Conservation (phyloP, 1,284 basidiomycete genomes). For the Macrocystidia cucumis region DNA sequence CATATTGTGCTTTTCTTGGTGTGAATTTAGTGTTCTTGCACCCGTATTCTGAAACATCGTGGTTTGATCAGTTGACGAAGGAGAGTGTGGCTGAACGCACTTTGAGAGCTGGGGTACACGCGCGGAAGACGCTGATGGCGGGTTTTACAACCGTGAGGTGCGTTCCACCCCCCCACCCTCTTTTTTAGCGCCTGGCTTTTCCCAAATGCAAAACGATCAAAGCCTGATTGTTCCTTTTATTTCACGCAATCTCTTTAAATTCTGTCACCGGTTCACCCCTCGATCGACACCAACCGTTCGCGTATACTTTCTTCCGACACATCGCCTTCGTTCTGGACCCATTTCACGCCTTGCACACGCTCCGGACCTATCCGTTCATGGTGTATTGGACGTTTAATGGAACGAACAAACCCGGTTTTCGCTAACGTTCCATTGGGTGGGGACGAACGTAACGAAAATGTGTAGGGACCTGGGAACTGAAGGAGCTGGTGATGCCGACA, state of each 20-base stretch:
- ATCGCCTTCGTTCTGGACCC: too few species aligned
- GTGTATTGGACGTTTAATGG: too few species aligned
- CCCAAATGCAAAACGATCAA: not conserved
- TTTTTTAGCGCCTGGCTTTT: not conserved
- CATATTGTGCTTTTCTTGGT: constrained; percentile 3
- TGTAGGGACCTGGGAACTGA: constrained; percentile 58
- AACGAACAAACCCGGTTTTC: too few species aligned
- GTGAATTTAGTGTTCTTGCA: constrained; percentile 48
- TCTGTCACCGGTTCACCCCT: too few species aligned
- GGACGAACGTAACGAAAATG: constrained; percentile 1
- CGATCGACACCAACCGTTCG: too few species aligned
- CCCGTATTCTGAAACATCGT: constrained; percentile 50
- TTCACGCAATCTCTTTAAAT: too few species aligned
- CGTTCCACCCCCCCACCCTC: constrained; percentile 9
- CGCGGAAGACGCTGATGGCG: constrained; percentile 49
- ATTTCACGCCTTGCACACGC: too few species aligned
- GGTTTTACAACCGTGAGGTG: constrained; percentile 64
- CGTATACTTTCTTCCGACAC: too few species aligned
- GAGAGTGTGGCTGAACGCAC: constrained; percentile 48
- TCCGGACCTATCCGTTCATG: too few species aligned
- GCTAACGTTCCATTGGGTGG: too few species aligned
- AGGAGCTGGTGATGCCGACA: constrained; percentile 56
- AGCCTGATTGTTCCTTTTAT: constrained; percentile 4
- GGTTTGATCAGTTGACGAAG: constrained; percentile 56
- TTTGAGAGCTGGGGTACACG: constrained; percentile 55